phyloP scores from a whole-genome alignment of 495 filamentous ascomycete genomes.

The Parathielavia hyrcaniae region DNA sequence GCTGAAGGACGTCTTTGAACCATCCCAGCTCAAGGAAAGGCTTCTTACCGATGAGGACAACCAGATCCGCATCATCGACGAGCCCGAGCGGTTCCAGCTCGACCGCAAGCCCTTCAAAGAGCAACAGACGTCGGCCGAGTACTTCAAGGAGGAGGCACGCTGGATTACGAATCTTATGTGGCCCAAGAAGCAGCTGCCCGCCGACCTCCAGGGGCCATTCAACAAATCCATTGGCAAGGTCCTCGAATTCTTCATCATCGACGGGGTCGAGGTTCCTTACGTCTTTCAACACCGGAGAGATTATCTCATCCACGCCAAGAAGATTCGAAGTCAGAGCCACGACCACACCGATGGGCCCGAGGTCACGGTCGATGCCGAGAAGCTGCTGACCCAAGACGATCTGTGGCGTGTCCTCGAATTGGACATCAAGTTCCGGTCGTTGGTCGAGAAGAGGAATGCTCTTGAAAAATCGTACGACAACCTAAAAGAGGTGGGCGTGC shows the following conservation, averaged over 20 bases:
- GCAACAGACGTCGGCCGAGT: slow-evolving; percentile 66
- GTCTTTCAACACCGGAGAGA: slow-evolving; percentile 98
- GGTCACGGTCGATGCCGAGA: slow-evolving; percentile 72
- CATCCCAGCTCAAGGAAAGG: slow-evolving; percentile 84
- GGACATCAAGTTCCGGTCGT: slow-evolving; percentile 86
- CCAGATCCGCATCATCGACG: slow-evolving; percentile 73
- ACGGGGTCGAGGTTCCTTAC: slow-evolving; percentile 91
- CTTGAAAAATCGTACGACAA: slow-evolving; percentile 72
- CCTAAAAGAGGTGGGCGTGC: slow-evolving; percentile 51
- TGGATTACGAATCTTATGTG: slow-evolving; percentile 89
- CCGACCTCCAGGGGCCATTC: slow-evolving; percentile 71
- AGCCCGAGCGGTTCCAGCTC: slow-evolving; percentile 91
- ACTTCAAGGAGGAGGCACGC: slow-evolving; percentile 77
- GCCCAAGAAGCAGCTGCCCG: slow-evolving; percentile 67
- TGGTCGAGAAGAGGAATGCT: slow-evolving; percentile 80
- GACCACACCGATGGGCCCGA: slow-evolving; percentile 57
- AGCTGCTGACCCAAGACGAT: slow-evolving; percentile 85
- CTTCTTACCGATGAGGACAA: slow-evolving; percentile 95
- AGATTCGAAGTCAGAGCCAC: slow-evolving; percentile 55
- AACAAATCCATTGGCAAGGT: slow-evolving; percentile 82
- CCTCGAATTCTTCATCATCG: slow-evolving; percentile 87
- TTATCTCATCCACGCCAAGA: slow-evolving; percentile 88
- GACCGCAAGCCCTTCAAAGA: slow-evolving; percentile 80
- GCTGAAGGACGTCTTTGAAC: slow-evolving; percentile 96
- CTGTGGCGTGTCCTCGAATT: slow-evolving; percentile 91